Evolutionary conservation across 129 eudicot genomes (phyloP).

Genomic region (Solidago caesia): DNA sequence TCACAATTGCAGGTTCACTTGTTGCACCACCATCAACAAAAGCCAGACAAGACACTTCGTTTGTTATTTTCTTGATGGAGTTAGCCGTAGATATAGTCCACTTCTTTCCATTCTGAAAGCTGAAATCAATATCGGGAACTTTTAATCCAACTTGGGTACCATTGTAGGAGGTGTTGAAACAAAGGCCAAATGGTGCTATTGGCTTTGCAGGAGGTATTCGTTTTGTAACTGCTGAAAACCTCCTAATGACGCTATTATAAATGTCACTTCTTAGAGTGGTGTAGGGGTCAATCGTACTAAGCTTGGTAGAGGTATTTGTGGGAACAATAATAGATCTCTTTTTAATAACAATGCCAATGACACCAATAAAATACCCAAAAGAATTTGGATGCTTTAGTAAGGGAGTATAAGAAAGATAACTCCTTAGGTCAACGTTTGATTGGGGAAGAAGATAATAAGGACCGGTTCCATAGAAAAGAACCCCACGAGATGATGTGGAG

Average conservation of each 20-base stretch:
- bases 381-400: not conserved
- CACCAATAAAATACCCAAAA: not conserved
- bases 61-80: not conserved
- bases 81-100: not conserved
- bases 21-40: slow-evolving; percentile 1
- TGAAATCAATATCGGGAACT: not conserved
- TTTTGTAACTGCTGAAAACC: not conserved
- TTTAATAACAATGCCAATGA: not conserved
- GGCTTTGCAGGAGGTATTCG: not conserved
- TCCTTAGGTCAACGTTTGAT: not conserved
- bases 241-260: not conserved
- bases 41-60: not conserved
- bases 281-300: not conserved
- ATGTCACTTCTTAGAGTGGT: not conserved
- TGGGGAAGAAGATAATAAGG: not conserved
- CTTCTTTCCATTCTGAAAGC: not conserved
- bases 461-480: not conserved
- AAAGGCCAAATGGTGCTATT: not conserved
- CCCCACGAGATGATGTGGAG: not conserved
- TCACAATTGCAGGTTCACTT: slow-evolving; percentile 1
- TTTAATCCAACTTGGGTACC: not conserved
- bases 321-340: not conserved
- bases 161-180: not conserved
- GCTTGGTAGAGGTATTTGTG: not conserved
- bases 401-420: not conserved